Evolutionary conservation across 352 stramenopile species (phyloP), one percentile per base, ranked within the genome.

Genomic region (Globisporangium nunn): DNA sequence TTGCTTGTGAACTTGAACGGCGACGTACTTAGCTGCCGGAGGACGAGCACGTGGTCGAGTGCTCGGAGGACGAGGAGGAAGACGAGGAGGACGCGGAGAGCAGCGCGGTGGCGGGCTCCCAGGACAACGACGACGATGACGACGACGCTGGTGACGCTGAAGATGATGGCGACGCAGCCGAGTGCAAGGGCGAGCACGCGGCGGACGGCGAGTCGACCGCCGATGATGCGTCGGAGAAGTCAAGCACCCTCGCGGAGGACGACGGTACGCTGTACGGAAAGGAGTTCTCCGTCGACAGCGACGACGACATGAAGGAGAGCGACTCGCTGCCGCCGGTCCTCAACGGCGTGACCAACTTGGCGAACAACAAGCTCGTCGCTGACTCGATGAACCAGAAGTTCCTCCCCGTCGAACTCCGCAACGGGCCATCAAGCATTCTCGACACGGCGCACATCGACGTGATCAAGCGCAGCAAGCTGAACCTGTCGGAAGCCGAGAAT

Each of bases 301-400:
- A 73, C 6, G 72, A 73, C 8, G 72, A 77, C 28, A 69, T 85
- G 60, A 58, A 59, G 17, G 70, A 74, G 15, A 72, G 87, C 15
- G 76, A 84, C 12, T 56, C 85, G 23, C 62, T 71, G 11, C 76
- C 23, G 23, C 23, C 85, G n/a, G 68, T 88, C 35, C 71, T 88
- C 50, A 66, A 82, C 50, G 71, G 72, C 35, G 74, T 74, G 50
- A 70, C 76, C 4, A 75, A 85, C 33, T 67, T 73, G 15, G 78
- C 79, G 14, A 88, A 79, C 58, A 74, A 84, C 40, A 84, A 88
- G 63, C 83, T 92, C 47, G 75, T 92, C n/a, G 67, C 67, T 0
- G 81, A 92, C 55, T 86, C 81, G 53, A 89, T 92, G 79, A 87
- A 87, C 52, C 78, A 87, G 48, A 90, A 88, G 56, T 92, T 92